These are phyloP conservation scores for Nymphaea colorata DNA, from an alignment of 164 flowering plant species.

Conservation along the genomic window DNA sequence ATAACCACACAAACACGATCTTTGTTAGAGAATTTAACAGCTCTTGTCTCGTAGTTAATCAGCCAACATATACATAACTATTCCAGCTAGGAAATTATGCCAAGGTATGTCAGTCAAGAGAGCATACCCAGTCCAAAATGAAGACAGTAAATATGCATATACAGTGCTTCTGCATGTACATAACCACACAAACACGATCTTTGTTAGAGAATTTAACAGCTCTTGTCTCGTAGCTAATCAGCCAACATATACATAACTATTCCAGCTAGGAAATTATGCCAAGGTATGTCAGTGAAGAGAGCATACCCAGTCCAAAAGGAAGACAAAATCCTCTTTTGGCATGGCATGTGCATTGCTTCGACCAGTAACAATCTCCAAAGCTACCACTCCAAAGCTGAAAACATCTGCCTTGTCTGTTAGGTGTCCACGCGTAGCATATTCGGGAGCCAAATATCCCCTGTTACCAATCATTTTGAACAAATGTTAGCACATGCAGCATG, in stretches of 20 bases:
- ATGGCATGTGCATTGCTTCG: not conserved
- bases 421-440: not conserved
- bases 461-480: not conserved
- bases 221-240: too few species aligned
- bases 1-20: too few species aligned
- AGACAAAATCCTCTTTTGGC: slow-evolving; percentile 1
- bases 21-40: too few species aligned
- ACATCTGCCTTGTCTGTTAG: slow-evolving; percentile 1
- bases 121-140: not conserved
- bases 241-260: too few species aligned
- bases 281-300: too few species aligned
- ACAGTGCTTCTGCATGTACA: too few species aligned
- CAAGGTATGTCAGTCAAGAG: too few species aligned
- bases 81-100: not conserved
- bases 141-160: too few species aligned
- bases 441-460: slow-evolving; percentile 2
- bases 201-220: too few species aligned
- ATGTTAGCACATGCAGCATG: not conserved
- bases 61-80: too few species aligned
- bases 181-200: too few species aligned
- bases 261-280: not conserved
- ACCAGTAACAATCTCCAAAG: slow-evolving; percentile 2
- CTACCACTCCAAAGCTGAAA: slow-evolving; percentile 3
- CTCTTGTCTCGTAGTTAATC: too few species aligned
- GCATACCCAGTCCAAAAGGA: slow-evolving; percentile 1